These are phyloP conservation scores for Moringa oleifera DNA, from an alignment of 345 rosid species.

Conservation along the genomic window DNA sequence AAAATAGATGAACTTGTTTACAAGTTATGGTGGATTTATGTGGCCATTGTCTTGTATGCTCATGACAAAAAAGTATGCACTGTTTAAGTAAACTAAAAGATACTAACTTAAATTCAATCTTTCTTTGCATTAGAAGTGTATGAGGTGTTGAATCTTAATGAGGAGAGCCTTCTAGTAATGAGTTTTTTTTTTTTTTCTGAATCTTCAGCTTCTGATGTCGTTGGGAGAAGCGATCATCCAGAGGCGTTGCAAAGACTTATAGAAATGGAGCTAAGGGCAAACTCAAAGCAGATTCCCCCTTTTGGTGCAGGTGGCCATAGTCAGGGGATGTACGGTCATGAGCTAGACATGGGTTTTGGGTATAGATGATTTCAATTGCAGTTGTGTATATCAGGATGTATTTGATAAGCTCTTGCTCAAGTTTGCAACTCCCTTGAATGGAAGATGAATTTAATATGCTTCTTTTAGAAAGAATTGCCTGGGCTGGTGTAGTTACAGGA, in stretches of 20 bases:
- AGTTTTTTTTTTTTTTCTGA: no score
- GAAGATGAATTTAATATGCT: slow-evolving; percentile 6
- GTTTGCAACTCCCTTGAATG: slow-evolving; percentile 1
- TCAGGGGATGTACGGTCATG: slow-evolving; percentile 58
- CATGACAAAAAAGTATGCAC: no score
- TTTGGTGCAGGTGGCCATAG: slow-evolving; percentile 38
- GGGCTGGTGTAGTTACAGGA: slow-evolving; percentile 17
- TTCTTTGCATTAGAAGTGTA: no score
- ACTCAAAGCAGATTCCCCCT: slow-evolving; percentile 50
- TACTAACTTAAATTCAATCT: no score
- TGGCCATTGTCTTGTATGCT: no score
- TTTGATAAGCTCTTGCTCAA: slow-evolving; percentile 18
- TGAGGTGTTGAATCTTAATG: no score
- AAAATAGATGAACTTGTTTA: no score
- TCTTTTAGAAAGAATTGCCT: not conserved
- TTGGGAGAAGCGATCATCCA: slow-evolving; percentile 45
- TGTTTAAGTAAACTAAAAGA: no score
- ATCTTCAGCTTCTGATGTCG: slow-evolving; percentile 47
- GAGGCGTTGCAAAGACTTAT: slow-evolving; percentile 69
- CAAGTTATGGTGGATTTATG: no score
- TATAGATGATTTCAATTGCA: slow-evolving; percentile 32
- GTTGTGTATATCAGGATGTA: slow-evolving; percentile 19
- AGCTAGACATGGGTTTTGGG: slow-evolving; percentile 69
- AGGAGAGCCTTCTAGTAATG: no score
- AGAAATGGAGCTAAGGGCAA: slow-evolving; percentile 71